phyloP scores from a whole-genome alignment of 805 yeast genomes.

The Scheffersomyces amazonensis region DNA sequence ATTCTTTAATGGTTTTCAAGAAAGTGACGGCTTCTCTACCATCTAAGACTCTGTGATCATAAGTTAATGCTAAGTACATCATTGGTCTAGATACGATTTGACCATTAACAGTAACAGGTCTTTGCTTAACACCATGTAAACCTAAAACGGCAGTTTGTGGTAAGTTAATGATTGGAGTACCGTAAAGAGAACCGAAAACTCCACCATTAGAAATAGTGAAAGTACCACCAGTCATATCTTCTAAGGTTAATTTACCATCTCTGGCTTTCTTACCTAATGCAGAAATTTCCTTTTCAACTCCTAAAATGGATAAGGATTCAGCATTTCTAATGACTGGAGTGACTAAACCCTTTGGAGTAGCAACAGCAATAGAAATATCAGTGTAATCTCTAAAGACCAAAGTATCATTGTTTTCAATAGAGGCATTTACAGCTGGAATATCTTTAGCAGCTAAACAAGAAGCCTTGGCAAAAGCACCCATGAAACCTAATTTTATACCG shows the following conservation, averaged over 20 bases:
- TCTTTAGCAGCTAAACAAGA: constrained; percentile 89
- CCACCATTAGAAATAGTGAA: constrained; percentile 99
- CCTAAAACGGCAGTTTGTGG: constrained; percentile 99
- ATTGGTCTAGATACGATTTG: constrained; percentile 96
- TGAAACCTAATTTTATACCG: constrained; percentile 94
- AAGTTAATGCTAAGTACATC: constrained; percentile 99
- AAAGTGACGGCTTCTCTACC: constrained; percentile 99
- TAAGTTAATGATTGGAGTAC: constrained; percentile 97
- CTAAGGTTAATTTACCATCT: constrained; percentile 92
- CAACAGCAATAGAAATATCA: constrained; percentile 95
- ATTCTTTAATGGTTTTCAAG: constrained; percentile 93
- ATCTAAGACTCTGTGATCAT: constrained; percentile 96
- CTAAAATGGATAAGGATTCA: constrained; percentile 84
- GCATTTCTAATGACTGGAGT: constrained; percentile 98
- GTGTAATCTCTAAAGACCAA: constrained; percentile 95
- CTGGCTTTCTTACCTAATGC: constrained; percentile 88
- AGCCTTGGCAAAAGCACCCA: constrained; percentile 98
- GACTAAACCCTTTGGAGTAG: constrained; percentile 98
- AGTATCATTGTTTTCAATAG: constrained; percentile 88
- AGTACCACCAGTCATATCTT: constrained; percentile 99
- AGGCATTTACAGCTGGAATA: constrained; percentile 91
- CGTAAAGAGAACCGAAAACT: constrained; percentile 95
- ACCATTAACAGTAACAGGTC: constrained; percentile 95
- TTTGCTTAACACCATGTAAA: constrained; percentile 94
- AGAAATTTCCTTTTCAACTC: constrained; percentile 83